These are phyloP conservation scores for Grigorovia jiainica DNA, from an alignment of 805 yeast species.

Conservation along the genomic window DNA sequence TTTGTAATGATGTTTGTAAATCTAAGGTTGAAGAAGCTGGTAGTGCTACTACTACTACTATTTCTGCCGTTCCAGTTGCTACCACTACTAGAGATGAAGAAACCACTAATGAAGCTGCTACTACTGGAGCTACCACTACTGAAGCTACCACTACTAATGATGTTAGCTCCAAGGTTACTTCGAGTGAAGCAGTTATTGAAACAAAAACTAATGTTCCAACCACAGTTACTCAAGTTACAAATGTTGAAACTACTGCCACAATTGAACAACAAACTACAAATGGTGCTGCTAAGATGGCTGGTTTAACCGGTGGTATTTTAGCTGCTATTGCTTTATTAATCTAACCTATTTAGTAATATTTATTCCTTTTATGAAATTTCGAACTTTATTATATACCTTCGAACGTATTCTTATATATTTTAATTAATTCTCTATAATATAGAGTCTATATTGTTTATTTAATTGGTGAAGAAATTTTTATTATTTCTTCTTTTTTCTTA, in stretches of 20 bases:
- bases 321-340: conserved; percentile 1
- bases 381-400: no score
- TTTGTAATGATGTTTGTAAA: conserved; percentile 11
- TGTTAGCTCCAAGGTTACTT: neutral
- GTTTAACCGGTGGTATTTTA: neutral
- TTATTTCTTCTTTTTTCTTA: no score
- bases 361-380: no score
- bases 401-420: no score
- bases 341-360: no score
- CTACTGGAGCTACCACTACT: conserved; percentile 6
- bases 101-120: conserved; percentile 2
- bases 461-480: no score
- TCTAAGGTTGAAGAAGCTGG: conserved; percentile 6
- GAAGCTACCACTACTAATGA: conserved; percentile 4
- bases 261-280: conserved; percentile 11
- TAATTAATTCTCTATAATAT: no score
- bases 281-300: conserved; percentile 10
- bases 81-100: conserved; percentile 5
- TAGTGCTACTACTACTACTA: conserved; percentile 2
- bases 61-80: conserved; percentile 1
- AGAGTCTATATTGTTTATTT: no score
- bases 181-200: neutral
- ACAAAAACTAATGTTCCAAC: conserved; percentile 5
- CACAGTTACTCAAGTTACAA: conserved; percentile 4
- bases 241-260: conserved; percentile 4